Evolutionary conservation across 371 early-diverging fungal genomes (phyloP).

Genomic region (Syncephalastrum monosporum): DNA sequence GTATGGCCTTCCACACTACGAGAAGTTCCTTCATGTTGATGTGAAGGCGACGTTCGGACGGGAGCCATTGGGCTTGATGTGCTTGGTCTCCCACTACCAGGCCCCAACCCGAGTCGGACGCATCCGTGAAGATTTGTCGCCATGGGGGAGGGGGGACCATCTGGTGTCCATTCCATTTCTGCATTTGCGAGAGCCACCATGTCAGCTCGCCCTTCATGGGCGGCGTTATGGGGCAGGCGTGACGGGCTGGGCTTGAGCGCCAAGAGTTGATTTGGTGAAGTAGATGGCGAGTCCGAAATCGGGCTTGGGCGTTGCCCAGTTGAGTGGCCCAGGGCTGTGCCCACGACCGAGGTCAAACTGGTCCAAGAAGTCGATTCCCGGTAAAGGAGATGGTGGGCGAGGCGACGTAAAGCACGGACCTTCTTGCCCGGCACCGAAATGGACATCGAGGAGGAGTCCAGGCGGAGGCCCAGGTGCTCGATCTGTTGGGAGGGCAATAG

Average conservation of each 20-base stretch:
- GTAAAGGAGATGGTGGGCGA: conserved; percentile 4
- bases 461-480: conserved; percentile 20
- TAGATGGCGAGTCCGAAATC: too few species aligned
- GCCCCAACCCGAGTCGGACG: conserved; percentile 25
- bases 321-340: too few species aligned
- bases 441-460: conserved; percentile 15
- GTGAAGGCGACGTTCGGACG: conserved; percentile 3
- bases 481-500: conserved; percentile 17
- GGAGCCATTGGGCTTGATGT: conserved; percentile 13
- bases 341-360: too few species aligned
- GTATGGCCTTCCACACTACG: conserved; percentile 11
- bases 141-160: conserved; percentile 14
- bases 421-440: conserved; percentile 12
- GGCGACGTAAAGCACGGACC: conserved; percentile 14
- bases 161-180: conserved; percentile 25
- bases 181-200: conserved; percentile 22
- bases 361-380: too few species aligned
- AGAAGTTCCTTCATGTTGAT: conserved; percentile 13
- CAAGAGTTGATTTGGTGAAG: too few species aligned
- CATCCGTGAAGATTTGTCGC: conserved; percentile 25
- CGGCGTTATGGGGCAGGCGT: too few species aligned
- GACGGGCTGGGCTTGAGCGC: too few species aligned
- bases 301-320: too few species aligned
- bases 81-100: conserved; percentile 14
- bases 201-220: conserved; percentile 9